Conservation (phyloP, 306 rosid genomes). For the Castanea mollissima region DNA sequence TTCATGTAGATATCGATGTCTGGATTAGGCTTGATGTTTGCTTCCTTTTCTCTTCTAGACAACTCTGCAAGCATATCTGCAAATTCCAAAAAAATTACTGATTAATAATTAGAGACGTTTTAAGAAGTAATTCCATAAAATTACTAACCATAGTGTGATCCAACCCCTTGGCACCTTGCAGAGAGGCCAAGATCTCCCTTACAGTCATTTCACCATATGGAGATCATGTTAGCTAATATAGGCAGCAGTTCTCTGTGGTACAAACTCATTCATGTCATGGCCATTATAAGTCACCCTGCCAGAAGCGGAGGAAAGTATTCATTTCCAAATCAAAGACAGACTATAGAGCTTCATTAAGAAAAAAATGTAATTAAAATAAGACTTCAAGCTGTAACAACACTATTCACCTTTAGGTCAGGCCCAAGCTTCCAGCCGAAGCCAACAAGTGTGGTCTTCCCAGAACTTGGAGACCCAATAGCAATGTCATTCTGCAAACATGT, state of each 20-base stretch:
- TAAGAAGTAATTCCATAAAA: no score
- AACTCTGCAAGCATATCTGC: constrained; percentile 36
- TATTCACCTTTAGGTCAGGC: constrained; percentile 46
- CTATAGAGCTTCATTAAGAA: neutral
- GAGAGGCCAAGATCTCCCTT: constrained; percentile 76
- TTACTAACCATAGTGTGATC: constrained; percentile 54
- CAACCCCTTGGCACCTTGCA: constrained; percentile 85
- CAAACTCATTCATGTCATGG: constrained; percentile 54
- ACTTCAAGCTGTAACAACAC: neutral
- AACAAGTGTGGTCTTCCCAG: constrained; percentile 82
- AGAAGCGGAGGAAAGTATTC: neutral
- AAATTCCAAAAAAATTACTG: no score
- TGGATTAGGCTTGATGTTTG: neutral
- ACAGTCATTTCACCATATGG: constrained; percentile 71
- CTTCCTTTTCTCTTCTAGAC: constrained; percentile 55
- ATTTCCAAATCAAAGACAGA: neutral
- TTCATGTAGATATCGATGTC: no score
- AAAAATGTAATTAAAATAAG: neutral
- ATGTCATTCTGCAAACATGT: constrained; percentile 46
- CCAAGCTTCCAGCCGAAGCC: constrained; percentile 70
- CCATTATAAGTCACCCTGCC: constrained; percentile 64
- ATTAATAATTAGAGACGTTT: no score
- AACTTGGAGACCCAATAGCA: constrained; percentile 83
- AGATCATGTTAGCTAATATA: constrained; percentile 73
- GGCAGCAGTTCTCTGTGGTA: constrained; percentile 35